Evolutionary conservation across 805 yeast species (phyloP).

Genomic region (Kuraishia floccosa): DNA sequence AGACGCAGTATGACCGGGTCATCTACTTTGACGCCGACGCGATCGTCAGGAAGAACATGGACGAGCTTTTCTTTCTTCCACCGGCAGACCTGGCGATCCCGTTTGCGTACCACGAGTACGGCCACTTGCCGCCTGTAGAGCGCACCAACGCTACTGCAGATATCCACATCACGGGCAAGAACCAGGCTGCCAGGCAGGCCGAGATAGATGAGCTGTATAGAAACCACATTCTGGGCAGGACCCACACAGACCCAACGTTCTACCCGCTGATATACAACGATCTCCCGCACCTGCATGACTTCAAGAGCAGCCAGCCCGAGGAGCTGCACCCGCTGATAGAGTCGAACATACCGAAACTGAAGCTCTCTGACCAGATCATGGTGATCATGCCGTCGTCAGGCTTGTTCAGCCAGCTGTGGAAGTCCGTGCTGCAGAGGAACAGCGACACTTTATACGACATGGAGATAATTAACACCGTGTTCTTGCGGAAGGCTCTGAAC

Average conservation of each 20-base stretch:
- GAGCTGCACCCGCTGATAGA: too few species aligned
- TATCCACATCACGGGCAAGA: constrained; percentile 6
- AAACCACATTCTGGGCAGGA: too few species aligned
- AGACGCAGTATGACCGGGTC: constrained; percentile 36
- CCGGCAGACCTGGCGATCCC: constrained; percentile 34
- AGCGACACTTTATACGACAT: too few species aligned
- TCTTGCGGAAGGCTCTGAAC: not conserved
- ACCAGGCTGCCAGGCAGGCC: constrained; percentile 9
- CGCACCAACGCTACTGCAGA: constrained; percentile 1
- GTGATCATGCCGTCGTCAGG: constrained; percentile 37
- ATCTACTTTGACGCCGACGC: constrained; percentile 53
- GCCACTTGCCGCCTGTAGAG: not conserved
- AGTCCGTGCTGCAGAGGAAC: constrained; percentile 15
- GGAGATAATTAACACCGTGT: constrained; percentile 31
- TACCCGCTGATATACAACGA: too few species aligned
- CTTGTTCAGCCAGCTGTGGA: constrained; percentile 12
- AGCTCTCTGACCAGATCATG: constrained; percentile 39
- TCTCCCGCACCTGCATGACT: too few species aligned
- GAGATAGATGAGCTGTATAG: constrained; percentile 2
- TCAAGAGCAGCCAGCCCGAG: too few species aligned
- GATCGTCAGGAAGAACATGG: constrained; percentile 24
- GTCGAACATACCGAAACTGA: constrained; percentile 5
- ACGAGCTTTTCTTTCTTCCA: constrained; percentile 41
- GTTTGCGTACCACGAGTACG: constrained; percentile 25
- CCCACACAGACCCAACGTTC: too few species aligned